Evolutionary conservation across 1,284 basidiomycete species (phyloP), one percentile per base, ranked within the genome.

Genomic region (Ceratobasidium sp.): DNA sequence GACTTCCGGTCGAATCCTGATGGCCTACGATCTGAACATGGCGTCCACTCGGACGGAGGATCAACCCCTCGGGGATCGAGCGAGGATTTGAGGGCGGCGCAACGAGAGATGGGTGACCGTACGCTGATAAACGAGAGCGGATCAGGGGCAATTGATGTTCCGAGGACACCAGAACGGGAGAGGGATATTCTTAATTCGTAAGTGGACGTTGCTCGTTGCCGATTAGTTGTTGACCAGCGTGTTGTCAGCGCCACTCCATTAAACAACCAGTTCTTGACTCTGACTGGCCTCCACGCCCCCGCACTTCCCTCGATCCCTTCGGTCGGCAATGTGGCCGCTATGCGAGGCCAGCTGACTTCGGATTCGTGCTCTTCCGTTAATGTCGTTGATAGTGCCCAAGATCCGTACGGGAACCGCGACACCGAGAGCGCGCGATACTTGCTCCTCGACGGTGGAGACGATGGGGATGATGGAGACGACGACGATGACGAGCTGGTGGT

Each of bases 231-330:
- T 32, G 41, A 61, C 36, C 21, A 9, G 23, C 41, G 1, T 32
- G 1, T 59, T 6, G 1, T 57, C 62, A 75, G 74, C 45, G 67
- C 74, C 8, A 75, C 74, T 39, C 74, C 74, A 1, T 39, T 75
- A 45, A 75, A 75, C 53, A 73, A 75, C 48, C 73, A 72, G 46
- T 75, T 75, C 41, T 50, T 75, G 28, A 67, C 74, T 1, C 67
- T 70, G 6, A 46, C 55, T 4, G 53, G 53, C 10, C 23, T 59
- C 16, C 53, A 39, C 10, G 41, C 21, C 1, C 45, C 60, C 32
- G 32, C 28, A 3, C 55, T 70, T 28, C 67, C 67, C 2, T 58
- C 67, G 6, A 70, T 70, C 45, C 67, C 67, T 1, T 70, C 67
- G 23, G 43, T 48, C 3, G 67, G 67, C 21, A 53, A 70, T 28